Percentiles rank a stretch among this genome's conserved stretches.
Evolutionary conservation across 768 basidiomycete genomes (phyloP).

Genomic region (Amanita rimosa): DNA sequence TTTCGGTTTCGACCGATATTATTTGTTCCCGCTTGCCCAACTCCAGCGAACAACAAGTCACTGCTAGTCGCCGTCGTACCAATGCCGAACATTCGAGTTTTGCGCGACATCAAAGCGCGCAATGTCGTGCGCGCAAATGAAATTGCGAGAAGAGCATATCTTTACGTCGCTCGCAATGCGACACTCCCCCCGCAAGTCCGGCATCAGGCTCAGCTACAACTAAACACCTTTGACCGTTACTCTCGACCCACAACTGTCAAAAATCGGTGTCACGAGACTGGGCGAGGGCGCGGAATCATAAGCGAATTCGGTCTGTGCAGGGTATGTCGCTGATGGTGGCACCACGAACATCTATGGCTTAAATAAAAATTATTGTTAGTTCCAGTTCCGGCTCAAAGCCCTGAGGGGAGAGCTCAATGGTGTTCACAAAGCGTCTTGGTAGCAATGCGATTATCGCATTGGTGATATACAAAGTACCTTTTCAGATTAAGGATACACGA

Average conservation of each 20-base stretch:
- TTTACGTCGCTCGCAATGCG: constrained; percentile 89
- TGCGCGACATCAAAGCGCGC: constrained; percentile 75
- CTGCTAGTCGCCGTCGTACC: too few relatives aligned
- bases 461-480: not conserved
- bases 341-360: not conserved
- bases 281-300: constrained; percentile 79
- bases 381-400: constrained; percentile 85
- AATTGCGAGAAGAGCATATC: constrained; percentile 77
- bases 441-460: constrained; percentile 10
- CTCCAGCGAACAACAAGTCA: too few relatives aligned
- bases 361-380: constrained; percentile 31
- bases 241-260: constrained; percentile 82
- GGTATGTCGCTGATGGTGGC: constrained; percentile 28
- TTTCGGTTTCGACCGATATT: constrained; percentile 23
- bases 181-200: constrained; percentile 81
- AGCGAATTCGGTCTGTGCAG: constrained; percentile 82
- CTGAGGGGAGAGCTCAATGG: constrained; percentile 75
- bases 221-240: constrained; percentile 78
- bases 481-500: not conserved
- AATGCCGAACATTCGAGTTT: constrained; percentile 33
- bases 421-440: constrained; percentile 92
- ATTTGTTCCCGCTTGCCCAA: constrained; percentile 21
- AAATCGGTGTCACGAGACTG: constrained; percentile 80
- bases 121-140: constrained; percentile 64
- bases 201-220: constrained; percentile 87